Percentiles rank a stretch among this genome's conserved stretches.
Evolutionary conservation across 805 yeast species (phyloP).

Genomic region (Diddensiella santjacobensis): DNA sequence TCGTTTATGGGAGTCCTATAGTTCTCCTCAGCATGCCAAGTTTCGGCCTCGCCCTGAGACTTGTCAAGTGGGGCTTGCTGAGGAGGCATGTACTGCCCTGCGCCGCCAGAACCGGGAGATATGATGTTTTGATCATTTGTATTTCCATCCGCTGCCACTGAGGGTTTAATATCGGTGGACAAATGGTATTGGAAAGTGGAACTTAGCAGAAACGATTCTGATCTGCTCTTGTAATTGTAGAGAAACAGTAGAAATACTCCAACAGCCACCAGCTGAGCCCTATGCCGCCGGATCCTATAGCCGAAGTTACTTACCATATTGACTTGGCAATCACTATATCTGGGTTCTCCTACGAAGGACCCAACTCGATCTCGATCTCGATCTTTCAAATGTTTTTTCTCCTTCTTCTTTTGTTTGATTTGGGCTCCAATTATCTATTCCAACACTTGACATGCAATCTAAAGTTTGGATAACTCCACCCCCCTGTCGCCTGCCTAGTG

Average conservation of each 20-base stretch:
- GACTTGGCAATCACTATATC: too few relatives aligned
- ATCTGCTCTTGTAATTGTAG: background rate
- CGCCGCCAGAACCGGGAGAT: background rate
- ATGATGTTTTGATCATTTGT: background rate
- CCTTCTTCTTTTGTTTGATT: too few relatives aligned
- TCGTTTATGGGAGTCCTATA: background rate
- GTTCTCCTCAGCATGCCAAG: background rate
- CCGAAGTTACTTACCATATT: conserved; percentile 9
- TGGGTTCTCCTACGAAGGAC: too few relatives aligned
- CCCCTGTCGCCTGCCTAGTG: too few relatives aligned
- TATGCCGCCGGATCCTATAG: conserved; percentile 6
- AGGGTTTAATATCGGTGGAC: background rate
- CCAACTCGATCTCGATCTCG: too few relatives aligned
- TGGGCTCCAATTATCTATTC: too few relatives aligned
- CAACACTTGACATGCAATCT: too few relatives aligned
- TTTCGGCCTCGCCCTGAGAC: background rate
- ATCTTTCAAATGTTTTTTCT: too few relatives aligned
- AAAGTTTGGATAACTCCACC: too few relatives aligned
- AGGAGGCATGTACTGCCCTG: background rate
- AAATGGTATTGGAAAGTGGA: background rate
- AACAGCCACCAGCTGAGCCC: conserved; percentile 4
- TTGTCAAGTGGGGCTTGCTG: background rate
- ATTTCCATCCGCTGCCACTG: background rate
- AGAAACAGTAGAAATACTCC: conserved; percentile 5
- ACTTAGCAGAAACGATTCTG: background rate